A percentile compares a stretch with the other conserved stretches of the same genome.
These are phyloP conservation scores for Calonectria fujianensis DNA, from an alignment of 2,329 filamentous ascomycete species.

Conservation along the genomic window DNA sequence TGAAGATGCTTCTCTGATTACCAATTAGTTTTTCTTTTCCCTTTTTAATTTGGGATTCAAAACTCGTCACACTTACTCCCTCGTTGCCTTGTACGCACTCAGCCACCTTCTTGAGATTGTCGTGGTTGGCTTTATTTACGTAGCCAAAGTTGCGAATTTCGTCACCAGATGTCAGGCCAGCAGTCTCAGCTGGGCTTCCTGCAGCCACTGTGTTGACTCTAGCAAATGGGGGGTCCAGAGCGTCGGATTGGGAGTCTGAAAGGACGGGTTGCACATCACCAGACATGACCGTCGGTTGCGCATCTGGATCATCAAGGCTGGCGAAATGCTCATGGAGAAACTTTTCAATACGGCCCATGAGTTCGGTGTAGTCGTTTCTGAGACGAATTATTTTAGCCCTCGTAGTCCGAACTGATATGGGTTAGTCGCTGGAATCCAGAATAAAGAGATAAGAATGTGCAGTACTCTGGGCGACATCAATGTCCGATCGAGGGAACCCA, in stretches of 20 bases:
- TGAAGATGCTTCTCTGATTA: conserved; percentile 79
- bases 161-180: conserved; percentile 88
- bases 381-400: conserved; percentile 91
- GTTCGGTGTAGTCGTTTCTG: conserved; percentile 92
- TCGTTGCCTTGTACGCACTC: conserved; percentile 93
- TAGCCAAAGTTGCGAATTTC: conserved; percentile 89
- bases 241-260: conserved; percentile 55
- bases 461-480: conserved; percentile 94
- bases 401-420: conserved; percentile 87
- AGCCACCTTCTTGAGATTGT: conserved; percentile 89
- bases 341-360: conserved; percentile 90
- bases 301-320: conserved; percentile 74
- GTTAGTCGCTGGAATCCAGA: conserved; percentile 42
- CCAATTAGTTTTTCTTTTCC: conserved; percentile 49
- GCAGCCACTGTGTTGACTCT: conserved; percentile 89
- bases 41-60: background rate
- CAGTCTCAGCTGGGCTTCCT: conserved; percentile 86
- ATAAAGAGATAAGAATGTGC: conserved; percentile 46
- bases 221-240: conserved; percentile 77
- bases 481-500: conserved; percentile 93
- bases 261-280: conserved; percentile 56
- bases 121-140: conserved; percentile 89
- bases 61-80: conserved; percentile 77
- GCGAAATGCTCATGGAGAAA: conserved; percentile 94
- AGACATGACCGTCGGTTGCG: conserved; percentile 42